These are phyloP conservation scores for Globisporangium lucens DNA, from an alignment of 352 stramenopile species.

Conservation along the genomic window DNA sequence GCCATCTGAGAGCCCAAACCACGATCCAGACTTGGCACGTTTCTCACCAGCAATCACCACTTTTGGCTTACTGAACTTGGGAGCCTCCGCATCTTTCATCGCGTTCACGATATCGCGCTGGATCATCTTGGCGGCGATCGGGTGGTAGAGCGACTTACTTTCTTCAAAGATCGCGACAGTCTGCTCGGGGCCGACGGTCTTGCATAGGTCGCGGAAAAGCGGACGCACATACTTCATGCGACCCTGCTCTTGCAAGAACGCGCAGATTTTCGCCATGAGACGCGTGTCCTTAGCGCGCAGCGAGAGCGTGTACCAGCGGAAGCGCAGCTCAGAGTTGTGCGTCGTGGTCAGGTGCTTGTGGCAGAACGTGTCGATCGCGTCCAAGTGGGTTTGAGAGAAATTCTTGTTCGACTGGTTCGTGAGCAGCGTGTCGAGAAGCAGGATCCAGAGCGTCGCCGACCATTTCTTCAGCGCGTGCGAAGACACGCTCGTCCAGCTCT, in stretches of 20 bases:
- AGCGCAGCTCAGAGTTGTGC: conserved; percentile 67
- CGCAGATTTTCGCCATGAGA: conserved; percentile 33
- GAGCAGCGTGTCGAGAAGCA: conserved; percentile 59
- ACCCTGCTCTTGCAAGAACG: conserved; percentile 63
- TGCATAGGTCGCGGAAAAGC: conserved; percentile 60
- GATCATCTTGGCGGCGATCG: conserved; percentile 73
- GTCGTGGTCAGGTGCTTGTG: conserved; percentile 43
- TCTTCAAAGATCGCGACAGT: conserved; percentile 34
- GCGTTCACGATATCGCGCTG: conserved; percentile 43
- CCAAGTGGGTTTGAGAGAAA: conserved; percentile 27
- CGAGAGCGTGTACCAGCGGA: conserved; percentile 64
- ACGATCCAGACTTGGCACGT: not conserved
- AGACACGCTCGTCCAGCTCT: conserved; percentile 25
- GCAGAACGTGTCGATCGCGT: conserved; percentile 58
- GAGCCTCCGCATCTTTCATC: not conserved
- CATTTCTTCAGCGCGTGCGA: conserved; percentile 21
- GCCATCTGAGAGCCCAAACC: conserved; percentile 5
- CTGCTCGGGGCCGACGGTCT: conserved; percentile 27
- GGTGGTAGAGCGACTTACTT: conserved; percentile 65
- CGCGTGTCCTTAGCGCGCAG: conserved; percentile 48
- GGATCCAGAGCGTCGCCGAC: conserved; percentile 50
- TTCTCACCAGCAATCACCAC: not conserved
- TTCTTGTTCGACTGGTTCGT: not conserved
- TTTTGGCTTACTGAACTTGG: not conserved
- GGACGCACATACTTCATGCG: conserved; percentile 78